These are phyloP conservation scores for Sphagnum fallax DNA, from an alignment of 228 moss, liverwort and hornwort species.

Conservation along the genomic window DNA sequence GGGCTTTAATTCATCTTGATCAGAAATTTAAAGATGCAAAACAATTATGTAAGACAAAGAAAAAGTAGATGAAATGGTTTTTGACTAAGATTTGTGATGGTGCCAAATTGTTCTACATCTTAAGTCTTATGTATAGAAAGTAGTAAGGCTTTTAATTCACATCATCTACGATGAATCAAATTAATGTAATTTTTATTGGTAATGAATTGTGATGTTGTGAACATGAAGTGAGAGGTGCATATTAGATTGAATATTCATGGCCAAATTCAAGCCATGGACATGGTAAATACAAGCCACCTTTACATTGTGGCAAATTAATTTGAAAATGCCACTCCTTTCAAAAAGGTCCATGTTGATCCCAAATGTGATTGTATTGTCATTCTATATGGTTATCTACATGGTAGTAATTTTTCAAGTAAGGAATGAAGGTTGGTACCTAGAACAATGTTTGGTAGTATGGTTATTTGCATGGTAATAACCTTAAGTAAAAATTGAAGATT, in stretches of 20 bases:
- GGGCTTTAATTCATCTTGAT: constrained; percentile 84
- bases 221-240: constrained; percentile 52
- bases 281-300: constrained; percentile 92
- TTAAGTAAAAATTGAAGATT: constrained; percentile 91
- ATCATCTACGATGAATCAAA: neutral
- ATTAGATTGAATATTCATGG: constrained; percentile 92
- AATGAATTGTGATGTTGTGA: neutral
- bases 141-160: constrained; percentile 14
- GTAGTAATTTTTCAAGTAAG: too few relatives aligned
- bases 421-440: too few relatives aligned
- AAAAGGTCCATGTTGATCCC: constrained; percentile 60
- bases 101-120: constrained; percentile 87
- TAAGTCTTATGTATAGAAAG: constrained; percentile 92
- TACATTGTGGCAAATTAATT: constrained; percentile 94
- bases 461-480: constrained; percentile 73
- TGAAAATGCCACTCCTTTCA: constrained; percentile 90
- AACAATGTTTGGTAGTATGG: too few relatives aligned
- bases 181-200: neutral
- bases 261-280: constrained; percentile 91
- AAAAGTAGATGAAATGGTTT: constrained; percentile 82
- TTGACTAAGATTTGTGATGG: constrained; percentile 99
- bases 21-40: constrained; percentile 78
- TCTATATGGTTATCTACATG: constrained; percentile 58
- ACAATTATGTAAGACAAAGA: constrained; percentile 90
- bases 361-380: constrained; percentile 96